These are phyloP conservation scores for Zea mays DNA, from an alignment of 176 grass and related monocot species.

Conservation along the genomic window Zm-B73-REFERENCE-NAM-5.0 NC_050102.1:173014501-173015000, in stretches of 20 bases:
- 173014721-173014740: background rate
- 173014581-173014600: background rate
- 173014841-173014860: background rate
- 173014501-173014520: background rate
- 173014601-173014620: background rate
- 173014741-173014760: background rate
- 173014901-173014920: background rate
- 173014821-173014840: background rate
- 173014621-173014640: background rate
- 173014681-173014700: background rate
- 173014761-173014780: background rate
- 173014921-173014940: background rate
- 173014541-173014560: background rate
- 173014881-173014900: background rate
- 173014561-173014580: background rate
- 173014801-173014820: background rate
- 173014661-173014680: background rate
- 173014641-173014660: background rate
- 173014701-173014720: background rate
- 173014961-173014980: too few relatives aligned
- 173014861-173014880: background rate
- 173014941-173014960: background rate
- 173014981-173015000: too few relatives aligned
- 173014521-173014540: background rate
- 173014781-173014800: background rate